These are phyloP conservation scores for Apocynum venetum DNA, from an alignment of 257 asterid genomes.

Conservation along the genomic window DNA sequence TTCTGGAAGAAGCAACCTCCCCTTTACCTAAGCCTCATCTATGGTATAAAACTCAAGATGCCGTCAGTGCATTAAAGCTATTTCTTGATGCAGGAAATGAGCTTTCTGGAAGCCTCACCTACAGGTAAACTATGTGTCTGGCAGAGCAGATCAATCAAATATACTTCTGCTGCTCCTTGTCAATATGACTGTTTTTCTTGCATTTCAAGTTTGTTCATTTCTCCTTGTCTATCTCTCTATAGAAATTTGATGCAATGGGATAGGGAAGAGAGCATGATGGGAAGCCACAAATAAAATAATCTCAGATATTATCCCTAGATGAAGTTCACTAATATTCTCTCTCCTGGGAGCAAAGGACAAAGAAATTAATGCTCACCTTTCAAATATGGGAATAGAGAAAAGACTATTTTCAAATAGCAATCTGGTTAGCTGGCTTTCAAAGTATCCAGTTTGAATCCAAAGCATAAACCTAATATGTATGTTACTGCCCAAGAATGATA, in stretches of 20 bases:
- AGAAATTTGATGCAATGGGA: neutral
- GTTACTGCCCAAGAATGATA: neutral
- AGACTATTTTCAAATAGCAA: neutral
- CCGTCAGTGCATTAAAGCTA: conserved; percentile 61
- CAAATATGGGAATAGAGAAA: no score
- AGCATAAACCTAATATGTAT: neutral
- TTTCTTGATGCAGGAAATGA: conserved; percentile 80
- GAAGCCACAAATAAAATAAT: neutral
- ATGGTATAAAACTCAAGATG: conserved; percentile 72
- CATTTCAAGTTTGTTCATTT: neutral
- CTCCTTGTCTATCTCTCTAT: neutral
- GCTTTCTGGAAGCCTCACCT: conserved; percentile 74
- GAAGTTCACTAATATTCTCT: neutral
- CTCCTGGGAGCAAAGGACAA: neutral
- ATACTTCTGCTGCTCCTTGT: neutral
- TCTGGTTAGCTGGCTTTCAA: neutral
- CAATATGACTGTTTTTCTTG: neutral
- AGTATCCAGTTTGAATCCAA: neutral
- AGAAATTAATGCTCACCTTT: neutral
- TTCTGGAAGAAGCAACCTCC: conserved; percentile 51
- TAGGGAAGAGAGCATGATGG: neutral
- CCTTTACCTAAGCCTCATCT: conserved; percentile 67
- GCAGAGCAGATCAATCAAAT: neutral
- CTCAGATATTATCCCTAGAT: no score
- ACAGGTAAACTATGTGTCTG: conserved; percentile 41